These are phyloP conservation scores for Kwoniella shivajii DNA, from an alignment of 1,284 basidiomycete genomes.

Conservation along the genomic window DNA sequence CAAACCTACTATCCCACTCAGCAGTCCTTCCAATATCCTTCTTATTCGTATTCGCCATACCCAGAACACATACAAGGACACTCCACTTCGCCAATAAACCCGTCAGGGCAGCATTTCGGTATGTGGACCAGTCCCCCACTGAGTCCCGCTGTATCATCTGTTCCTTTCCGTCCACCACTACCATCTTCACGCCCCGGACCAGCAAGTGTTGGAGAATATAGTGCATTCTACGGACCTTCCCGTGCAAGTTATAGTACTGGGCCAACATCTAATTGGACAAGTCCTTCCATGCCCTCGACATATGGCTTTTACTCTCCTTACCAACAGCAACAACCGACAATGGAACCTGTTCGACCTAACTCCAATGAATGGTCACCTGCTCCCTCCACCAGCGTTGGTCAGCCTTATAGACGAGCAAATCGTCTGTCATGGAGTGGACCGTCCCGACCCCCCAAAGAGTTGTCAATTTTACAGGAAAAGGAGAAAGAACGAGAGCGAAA, in stretches of 20 bases:
- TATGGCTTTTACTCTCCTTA: constrained; percentile 19
- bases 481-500: constrained; percentile 41
- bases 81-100: constrained; percentile 20
- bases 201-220: constrained; percentile 17
- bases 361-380: constrained; percentile 8
- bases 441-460: constrained; percentile 3
- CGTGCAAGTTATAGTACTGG: constrained; percentile 7
- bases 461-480: constrained; percentile 9
- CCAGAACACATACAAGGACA: constrained; percentile 10
- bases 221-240: constrained; percentile 3
- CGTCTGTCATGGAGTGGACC: constrained; percentile 29
- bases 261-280: constrained; percentile 19
- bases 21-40: constrained; percentile 7
- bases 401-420: neutral
- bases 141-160: constrained; percentile 20
- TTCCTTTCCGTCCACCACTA: constrained; percentile 3
- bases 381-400: too few species aligned
- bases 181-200: constrained; percentile 10
- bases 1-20: constrained; percentile 13
- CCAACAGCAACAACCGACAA: constrained; percentile 11
- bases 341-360: constrained; percentile 8
- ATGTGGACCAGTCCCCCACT: constrained; percentile 30
- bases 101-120: constrained; percentile 19
- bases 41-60: constrained; percentile 14
- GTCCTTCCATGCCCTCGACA: constrained; percentile 17